A percentile compares a stretch with the other conserved stretches of the same genome.
phyloP scores from a whole-genome alignment of 2,329 filamentous ascomycete genomes.

The Calonectria leucothoes region DNA sequence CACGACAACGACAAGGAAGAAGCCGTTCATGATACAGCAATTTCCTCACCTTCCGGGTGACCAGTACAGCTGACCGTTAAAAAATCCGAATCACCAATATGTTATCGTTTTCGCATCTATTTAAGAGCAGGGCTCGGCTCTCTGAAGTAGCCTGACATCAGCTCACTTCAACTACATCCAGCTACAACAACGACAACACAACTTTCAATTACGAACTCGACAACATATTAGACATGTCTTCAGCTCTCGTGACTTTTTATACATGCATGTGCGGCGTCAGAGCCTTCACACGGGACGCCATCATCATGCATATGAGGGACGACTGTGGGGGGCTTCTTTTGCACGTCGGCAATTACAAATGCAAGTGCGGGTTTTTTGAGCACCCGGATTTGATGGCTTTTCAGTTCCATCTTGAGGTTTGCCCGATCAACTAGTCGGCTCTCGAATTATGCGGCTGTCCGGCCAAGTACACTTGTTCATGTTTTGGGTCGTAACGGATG shows the following conservation, averaged over 20 bases:
- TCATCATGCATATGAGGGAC: background rate
- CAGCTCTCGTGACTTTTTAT: background rate
- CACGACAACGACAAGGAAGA: too few species aligned
- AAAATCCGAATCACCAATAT: background rate
- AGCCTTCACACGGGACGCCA: background rate
- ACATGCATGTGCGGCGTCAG: background rate
- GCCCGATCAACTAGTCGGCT: accelerated
- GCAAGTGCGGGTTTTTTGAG: background rate
- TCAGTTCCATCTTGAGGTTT: background rate
- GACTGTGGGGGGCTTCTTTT: background rate
- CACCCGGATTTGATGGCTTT: background rate
- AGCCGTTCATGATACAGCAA: background rate
- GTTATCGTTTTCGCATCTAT: background rate
- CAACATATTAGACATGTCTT: background rate
- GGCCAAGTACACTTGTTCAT: background rate
- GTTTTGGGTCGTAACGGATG: too few species aligned
- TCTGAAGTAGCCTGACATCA: background rate
- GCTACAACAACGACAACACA: background rate
- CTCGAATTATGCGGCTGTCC: background rate
- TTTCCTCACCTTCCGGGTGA: background rate
- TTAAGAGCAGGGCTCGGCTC: background rate
- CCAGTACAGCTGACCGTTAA: background rate
- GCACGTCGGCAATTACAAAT: background rate
- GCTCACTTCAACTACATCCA: background rate
- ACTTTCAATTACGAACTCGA: background rate